Base-by-base conservation (phyloP, 1,284 basidiomycete genomes). In the Ceratobasidium sp. region DNA sequence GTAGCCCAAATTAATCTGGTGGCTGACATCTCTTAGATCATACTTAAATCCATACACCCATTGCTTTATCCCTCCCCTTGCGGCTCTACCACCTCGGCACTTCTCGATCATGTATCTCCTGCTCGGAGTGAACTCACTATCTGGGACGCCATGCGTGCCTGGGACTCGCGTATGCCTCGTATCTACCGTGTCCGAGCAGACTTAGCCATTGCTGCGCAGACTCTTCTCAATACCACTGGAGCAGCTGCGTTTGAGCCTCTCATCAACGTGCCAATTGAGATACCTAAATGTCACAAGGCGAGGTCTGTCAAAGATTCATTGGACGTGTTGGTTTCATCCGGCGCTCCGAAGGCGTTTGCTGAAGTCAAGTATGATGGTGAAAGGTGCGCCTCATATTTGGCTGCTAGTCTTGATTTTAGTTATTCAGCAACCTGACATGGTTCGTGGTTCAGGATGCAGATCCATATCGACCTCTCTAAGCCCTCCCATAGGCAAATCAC, bases 321-420 rank as follows among this genome's bases (percentile, higher is more conserved):
- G 3, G 14, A 81, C 82, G 26, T 28, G 6, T 30, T 30, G 18
- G 32, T 9, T 54, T 54, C 50, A 26, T 54, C 23, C 18, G 21
- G 21, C 21, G 26, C 23, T 7, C 11, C 26, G 50, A 9, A 21
- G 7, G 26, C 80, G 82, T 30, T 85, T 92, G 92, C 90, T 0
- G 95, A 97, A 82, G 93, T 89, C 1, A 96, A 97, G 80, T 95
- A 95, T 79, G 95, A 96, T 75, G 95, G 95, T 6, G 94, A 96
- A 80, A 85, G 94, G 78, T 92, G 70, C 67, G 79, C 72, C 38
- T 13, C 4, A 59, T 52, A 13, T 26, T 13, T 32, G 11, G 46
- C 21, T 26, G n/a, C 23, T 30, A 30, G n/a, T n/a, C 30, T 58
- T 44, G 1, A 70, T 67, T 47, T 32, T 43, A 26, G 14, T 66